Conservation (phyloP, 1,284 basidiomycete species). For the Singerocomus inundabilis region DNA sequence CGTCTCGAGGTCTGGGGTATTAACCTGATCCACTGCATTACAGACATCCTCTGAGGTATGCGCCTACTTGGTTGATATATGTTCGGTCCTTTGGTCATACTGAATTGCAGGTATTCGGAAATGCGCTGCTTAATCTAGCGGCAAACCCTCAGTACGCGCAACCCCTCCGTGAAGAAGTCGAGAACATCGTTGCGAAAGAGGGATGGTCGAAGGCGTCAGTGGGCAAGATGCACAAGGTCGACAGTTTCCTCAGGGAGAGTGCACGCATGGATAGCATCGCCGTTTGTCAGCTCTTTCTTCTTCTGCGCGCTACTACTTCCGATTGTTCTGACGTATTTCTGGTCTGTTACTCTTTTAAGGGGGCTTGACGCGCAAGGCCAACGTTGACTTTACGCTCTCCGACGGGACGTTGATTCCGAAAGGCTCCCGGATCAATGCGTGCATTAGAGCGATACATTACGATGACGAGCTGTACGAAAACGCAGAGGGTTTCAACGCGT, state of each 20-base stretch:
- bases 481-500: constrained; percentile 32
- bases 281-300: no score
- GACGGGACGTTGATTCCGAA: constrained; percentile 42
- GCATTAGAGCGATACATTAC: constrained; percentile 24
- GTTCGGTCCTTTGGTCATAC: no score
- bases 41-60: constrained; percentile 17
- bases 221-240: constrained; percentile 42
- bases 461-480: constrained; percentile 28
- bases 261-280: constrained; percentile 38
- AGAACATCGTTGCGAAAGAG: constrained; percentile 35
- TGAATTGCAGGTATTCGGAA: constrained; percentile 37
- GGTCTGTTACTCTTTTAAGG: no score
- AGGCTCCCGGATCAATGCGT: constrained; percentile 35
- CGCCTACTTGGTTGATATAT: no score
- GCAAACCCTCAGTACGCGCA: no score
- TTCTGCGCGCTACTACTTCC: no score
- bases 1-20: background rate
- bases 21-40: background rate
- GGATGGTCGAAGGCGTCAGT: constrained; percentile 46
- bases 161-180: no score
- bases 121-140: no score
- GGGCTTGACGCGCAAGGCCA: constrained; percentile 34
- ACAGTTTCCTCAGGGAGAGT: no score
- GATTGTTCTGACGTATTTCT: constrained; percentile 15
- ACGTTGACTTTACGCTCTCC: constrained; percentile 39